Conservation (phyloP, 2,329 filamentous ascomycete genomes). For the Mycosphaerelloides madeirae region DNA sequence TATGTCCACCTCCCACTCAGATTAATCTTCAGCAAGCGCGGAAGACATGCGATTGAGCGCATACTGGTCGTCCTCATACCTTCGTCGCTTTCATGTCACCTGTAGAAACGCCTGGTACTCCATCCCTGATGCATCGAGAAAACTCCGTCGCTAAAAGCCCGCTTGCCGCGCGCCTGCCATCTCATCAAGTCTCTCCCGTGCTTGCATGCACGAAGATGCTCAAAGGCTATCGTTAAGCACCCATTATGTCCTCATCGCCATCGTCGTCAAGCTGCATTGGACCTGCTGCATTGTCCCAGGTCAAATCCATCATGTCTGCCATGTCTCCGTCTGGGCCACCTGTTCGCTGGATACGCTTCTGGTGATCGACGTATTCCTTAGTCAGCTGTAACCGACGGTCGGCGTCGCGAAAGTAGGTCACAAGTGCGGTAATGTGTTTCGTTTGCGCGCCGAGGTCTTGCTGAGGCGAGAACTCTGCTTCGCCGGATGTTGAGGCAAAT, state of each 20-base stretch:
- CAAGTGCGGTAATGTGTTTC: constrained; percentile 47
- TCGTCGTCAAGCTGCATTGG: constrained; percentile 17
- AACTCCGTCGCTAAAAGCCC: constrained; percentile 1
- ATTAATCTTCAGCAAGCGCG: background rate
- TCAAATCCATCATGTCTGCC: constrained; percentile 35
- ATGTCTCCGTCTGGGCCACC: constrained; percentile 31
- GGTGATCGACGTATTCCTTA: constrained; percentile 54
- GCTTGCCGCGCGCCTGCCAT: background rate
- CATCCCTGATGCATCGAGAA: background rate
- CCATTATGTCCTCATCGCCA: constrained; percentile 33
- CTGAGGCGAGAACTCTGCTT: constrained; percentile 8
- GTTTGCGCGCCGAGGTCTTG: constrained; percentile 47
- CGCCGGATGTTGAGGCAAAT: constrained; percentile 39
- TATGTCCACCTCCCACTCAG: background rate
- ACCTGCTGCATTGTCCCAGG: constrained; percentile 25
- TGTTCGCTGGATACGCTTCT: constrained; percentile 45
- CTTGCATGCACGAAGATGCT: background rate
- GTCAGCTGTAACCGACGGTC: constrained; percentile 54
- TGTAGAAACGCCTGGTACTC: background rate
- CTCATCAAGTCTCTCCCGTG: background rate
- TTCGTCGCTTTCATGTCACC: background rate
- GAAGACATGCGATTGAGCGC: background rate
- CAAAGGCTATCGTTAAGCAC: background rate
- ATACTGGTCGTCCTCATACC: background rate
- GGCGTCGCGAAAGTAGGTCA: constrained; percentile 49